Conservation (phyloP, 805 yeast species). For the Yarrowia divulgata region DNA sequence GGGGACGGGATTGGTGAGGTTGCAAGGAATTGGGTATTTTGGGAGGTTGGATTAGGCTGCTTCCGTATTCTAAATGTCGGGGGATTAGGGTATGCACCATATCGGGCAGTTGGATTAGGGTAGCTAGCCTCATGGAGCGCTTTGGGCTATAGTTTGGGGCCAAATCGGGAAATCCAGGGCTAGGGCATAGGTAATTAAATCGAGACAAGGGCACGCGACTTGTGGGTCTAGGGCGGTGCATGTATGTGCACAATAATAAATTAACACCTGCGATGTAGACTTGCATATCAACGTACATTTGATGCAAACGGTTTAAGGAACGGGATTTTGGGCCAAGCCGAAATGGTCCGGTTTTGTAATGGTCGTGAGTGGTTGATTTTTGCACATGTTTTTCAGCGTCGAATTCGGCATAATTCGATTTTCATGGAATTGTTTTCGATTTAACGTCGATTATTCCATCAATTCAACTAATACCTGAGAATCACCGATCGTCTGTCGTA, state of each 20-base stretch:
- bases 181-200: neutral
- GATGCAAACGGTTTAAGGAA: neutral
- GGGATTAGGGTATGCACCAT: neutral
- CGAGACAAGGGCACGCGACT: constrained; percentile 13
- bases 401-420: too few relatives aligned
- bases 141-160: too few relatives aligned
- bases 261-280: neutral
- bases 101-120: neutral
- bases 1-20: too few relatives aligned
- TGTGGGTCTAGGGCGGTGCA: constrained; percentile 15
- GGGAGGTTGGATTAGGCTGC: neutral
- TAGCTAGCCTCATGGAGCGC: neutral
- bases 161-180: neutral
- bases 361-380: too few relatives aligned
- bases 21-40: neutral
- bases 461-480: too few relatives aligned
- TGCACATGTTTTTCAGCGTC: too few relatives aligned
- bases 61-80: too few relatives aligned
- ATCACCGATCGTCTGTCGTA: too few relatives aligned
- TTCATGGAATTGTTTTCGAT: too few relatives aligned
- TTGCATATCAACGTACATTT: constrained; percentile 5
- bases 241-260: neutral
- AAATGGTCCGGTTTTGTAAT: too few relatives aligned
- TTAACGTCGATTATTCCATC: too few relatives aligned
- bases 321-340: too few relatives aligned